phyloP scores from a whole-genome alignment of 306 rosid genomes.

The Acmispon strigosus region DNA sequence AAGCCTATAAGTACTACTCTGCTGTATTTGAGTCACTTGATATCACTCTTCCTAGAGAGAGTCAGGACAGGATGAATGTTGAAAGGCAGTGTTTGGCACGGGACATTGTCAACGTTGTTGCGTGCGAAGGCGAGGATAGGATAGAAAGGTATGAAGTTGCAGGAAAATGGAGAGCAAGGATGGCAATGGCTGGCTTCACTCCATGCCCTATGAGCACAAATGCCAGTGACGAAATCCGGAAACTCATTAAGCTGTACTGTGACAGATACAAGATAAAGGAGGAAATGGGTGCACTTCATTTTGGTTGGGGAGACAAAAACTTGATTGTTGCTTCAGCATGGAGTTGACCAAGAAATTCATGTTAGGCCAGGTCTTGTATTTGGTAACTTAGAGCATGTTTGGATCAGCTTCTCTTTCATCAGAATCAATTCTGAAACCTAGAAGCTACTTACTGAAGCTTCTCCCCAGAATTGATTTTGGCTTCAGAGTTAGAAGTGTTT shows the following conservation, averaged over 20 bases:
- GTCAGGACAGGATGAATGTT: conserved; percentile 89
- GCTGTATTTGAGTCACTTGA: conserved; percentile 88
- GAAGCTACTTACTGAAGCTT: too few species aligned
- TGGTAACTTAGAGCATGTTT: background rate
- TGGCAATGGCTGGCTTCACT: conserved; percentile 88
- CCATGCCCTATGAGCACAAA: conserved; percentile 47
- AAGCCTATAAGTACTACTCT: conserved; percentile 77
- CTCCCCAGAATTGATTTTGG: too few species aligned
- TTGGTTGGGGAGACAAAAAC: conserved; percentile 93
- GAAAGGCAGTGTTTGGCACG: conserved; percentile 93
- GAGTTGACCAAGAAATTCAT: conserved; percentile 41
- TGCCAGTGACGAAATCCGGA: conserved; percentile 38
- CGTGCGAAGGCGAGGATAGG: conserved; percentile 92
- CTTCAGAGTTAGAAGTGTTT: too few species aligned
- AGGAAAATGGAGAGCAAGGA: conserved; percentile 97
- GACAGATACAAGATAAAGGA: conserved; percentile 68
- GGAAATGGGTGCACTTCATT: conserved; percentile 75
- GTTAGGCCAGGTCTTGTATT: background rate
- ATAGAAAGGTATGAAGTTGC: conserved; percentile 93
- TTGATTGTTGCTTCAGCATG: conserved; percentile 93
- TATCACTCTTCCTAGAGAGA: conserved; percentile 82
- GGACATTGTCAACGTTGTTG: conserved; percentile 84
- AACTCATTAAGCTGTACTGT: conserved; percentile 51
- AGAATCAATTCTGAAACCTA: too few species aligned
- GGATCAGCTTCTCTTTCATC: too few species aligned